These are phyloP conservation scores for Arabidopsis hybrid DNA, from an alignment of 441 rosid species.

Conservation along the genomic window DNA sequence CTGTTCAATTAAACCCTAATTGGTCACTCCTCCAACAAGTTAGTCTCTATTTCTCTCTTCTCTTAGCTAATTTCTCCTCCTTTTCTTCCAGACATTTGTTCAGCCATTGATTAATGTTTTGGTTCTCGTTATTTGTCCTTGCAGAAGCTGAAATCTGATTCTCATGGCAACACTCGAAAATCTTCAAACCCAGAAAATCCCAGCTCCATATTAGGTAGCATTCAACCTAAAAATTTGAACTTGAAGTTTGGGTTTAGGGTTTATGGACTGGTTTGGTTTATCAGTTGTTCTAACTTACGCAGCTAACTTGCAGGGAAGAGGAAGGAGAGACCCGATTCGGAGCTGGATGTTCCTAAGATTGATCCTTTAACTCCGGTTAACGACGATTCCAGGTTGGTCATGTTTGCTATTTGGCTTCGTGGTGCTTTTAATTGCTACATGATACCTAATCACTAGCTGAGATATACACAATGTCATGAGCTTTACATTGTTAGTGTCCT, in stretches of 20 bases:
- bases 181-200: conserved; percentile 46
- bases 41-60: conserved; percentile 19
- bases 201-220: conserved; percentile 60
- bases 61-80: not conserved
- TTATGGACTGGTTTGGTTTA: conserved; percentile 17
- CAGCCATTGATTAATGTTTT: conserved; percentile 5
- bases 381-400: conserved; percentile 72
- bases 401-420: not conserved
- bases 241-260: conserved; percentile 27
- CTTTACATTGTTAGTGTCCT: not conserved
- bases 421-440: not conserved
- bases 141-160: conserved; percentile 63
- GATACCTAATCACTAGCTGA: not conserved
- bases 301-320: conserved; percentile 66
- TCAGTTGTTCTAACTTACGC: conserved; percentile 16
- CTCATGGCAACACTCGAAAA: conserved; percentile 41
- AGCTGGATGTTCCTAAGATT: conserved; percentile 52
- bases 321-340: conserved; percentile 67
- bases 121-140: conserved; percentile 16
- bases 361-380: conserved; percentile 67
- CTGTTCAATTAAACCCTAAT: conserved; percentile 61
- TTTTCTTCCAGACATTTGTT: not conserved
- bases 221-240: conserved; percentile 14
- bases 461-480: not conserved
- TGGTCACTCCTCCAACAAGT: conserved; percentile 82